Percentiles rank a stretch among this genome's conserved stretches.
Evolutionary conservation across 75 land plant genomes (phyloP).

Genomic region (Larix kaempferi): DNA sequence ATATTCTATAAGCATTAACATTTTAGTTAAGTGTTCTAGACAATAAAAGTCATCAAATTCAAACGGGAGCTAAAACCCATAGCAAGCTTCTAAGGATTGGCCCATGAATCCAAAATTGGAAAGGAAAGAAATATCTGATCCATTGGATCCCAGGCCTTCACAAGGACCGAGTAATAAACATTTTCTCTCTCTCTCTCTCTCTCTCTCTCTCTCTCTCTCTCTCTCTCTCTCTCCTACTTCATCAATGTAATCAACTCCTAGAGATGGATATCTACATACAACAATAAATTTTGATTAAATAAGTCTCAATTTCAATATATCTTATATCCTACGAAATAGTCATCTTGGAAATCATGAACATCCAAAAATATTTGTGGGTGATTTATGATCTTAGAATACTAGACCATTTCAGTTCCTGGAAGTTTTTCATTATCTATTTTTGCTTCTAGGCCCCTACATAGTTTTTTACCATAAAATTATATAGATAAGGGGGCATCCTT

Average conservation of each 20-base stretch:
- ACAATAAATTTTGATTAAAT: background rate
- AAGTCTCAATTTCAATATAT: background rate
- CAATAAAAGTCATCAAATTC: background rate
- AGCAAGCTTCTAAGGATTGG: background rate
- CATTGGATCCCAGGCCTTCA: constrained; percentile 37
- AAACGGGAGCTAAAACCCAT: background rate
- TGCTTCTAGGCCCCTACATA: too few species aligned
- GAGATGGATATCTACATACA: constrained; percentile 67
- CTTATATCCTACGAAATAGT: background rate
- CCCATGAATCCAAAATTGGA: background rate
- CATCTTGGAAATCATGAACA: constrained; percentile 3
- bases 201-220: too few species aligned
- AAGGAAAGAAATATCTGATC: constrained; percentile 43
- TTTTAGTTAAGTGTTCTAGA: background rate
- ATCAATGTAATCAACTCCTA: constrained; percentile 94
- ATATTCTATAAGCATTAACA: too few species aligned
- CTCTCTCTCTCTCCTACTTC: constrained; percentile 64
- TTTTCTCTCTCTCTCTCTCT: too few species aligned
- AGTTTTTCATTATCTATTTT: too few species aligned
- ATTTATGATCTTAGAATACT: too few species aligned
- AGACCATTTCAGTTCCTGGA: too few species aligned
- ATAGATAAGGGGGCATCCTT: too few species aligned
- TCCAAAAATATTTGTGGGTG: background rate
- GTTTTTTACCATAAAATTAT: too few species aligned
- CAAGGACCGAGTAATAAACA: constrained; percentile 39